These are phyloP conservation scores for Priceomyces fermenticarens DNA, from an alignment of 805 yeast species.

Conservation along the genomic window DNA sequence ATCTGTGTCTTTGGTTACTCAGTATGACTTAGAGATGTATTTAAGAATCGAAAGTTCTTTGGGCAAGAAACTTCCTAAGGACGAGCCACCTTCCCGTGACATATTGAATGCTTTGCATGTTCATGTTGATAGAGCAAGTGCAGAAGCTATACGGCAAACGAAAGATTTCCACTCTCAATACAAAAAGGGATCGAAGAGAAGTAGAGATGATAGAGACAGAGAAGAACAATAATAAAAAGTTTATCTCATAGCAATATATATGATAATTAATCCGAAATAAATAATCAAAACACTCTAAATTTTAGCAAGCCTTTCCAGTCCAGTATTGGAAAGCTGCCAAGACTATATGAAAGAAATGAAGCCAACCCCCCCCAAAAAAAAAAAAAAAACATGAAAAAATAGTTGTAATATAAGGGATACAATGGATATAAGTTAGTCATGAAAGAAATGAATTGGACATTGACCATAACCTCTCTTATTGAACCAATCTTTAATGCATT, in stretches of 20 bases:
- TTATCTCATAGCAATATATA: slow-evolving; percentile 1
- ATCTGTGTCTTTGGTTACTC: slow-evolving; percentile 85
- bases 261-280: not conserved
- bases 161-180: slow-evolving; percentile 55
- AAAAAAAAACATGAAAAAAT: slow-evolving; percentile 1
- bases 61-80: slow-evolving; percentile 76
- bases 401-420: not conserved
- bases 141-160: slow-evolving; percentile 81
- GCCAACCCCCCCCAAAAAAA: not conserved
- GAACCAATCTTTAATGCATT: slow-evolving; percentile 91
- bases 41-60: slow-evolving; percentile 86
- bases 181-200: slow-evolving; percentile 14
- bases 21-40: slow-evolving; percentile 88
- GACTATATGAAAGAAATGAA: slow-evolving; percentile 1
- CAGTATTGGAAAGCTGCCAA: not conserved
- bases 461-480: slow-evolving; percentile 78
- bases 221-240: slow-evolving; percentile 22
- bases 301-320: too few relatives aligned
- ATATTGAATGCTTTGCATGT: slow-evolving; percentile 75
- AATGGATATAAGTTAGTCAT: slow-evolving; percentile 15
- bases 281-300: not conserved
- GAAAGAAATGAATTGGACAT: slow-evolving; percentile 74
- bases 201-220: slow-evolving; percentile 35
- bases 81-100: slow-evolving; percentile 71
- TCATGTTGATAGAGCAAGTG: slow-evolving; percentile 86